These are phyloP conservation scores for Floccularia luteovirens DNA, from an alignment of 768 basidiomycete genomes.

Conservation along the genomic window DNA sequence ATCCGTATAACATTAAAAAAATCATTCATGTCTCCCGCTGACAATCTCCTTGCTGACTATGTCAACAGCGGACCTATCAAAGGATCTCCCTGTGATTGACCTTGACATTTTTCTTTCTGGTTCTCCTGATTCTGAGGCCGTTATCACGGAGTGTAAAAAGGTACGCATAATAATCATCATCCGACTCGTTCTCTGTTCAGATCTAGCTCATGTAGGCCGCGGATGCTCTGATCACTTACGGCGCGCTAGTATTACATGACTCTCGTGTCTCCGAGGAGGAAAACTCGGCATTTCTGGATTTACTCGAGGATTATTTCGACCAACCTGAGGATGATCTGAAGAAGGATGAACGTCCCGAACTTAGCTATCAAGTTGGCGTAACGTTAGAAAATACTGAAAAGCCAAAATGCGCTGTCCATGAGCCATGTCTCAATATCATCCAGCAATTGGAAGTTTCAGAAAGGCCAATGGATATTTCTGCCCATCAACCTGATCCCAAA, in stretches of 20 bases:
- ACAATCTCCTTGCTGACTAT: no score
- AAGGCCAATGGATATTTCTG: constrained; percentile 77
- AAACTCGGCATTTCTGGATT: constrained; percentile 77
- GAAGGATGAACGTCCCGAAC: constrained; percentile 77
- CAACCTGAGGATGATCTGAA: constrained; percentile 56
- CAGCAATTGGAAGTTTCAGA: constrained; percentile 67
- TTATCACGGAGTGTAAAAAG: constrained; percentile 59
- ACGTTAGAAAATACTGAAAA: constrained; percentile 97
- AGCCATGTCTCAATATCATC: constrained; percentile 79
- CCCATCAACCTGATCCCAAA: constrained; percentile 85
- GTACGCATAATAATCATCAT: constrained; percentile 18
- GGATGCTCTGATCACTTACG: constrained; percentile 73
- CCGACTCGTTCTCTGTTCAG: background rate
- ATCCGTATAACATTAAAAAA: no score
- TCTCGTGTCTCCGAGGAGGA: constrained; percentile 78
- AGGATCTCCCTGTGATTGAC: constrained; percentile 68
- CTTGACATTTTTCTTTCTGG: constrained; percentile 62
- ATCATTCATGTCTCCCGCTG: background rate
- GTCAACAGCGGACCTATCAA: no score
- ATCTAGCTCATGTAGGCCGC: constrained; percentile 46
- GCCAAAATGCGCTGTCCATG: constrained; percentile 77
- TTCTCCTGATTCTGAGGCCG: constrained; percentile 33
- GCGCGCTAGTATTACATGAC: constrained; percentile 82
- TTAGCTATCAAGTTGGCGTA: constrained; percentile 89
- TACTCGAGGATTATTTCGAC: constrained; percentile 90